phyloP scores from a whole-genome alignment of 345 rosid species.

The Abelmoschus esculentus region DNA sequence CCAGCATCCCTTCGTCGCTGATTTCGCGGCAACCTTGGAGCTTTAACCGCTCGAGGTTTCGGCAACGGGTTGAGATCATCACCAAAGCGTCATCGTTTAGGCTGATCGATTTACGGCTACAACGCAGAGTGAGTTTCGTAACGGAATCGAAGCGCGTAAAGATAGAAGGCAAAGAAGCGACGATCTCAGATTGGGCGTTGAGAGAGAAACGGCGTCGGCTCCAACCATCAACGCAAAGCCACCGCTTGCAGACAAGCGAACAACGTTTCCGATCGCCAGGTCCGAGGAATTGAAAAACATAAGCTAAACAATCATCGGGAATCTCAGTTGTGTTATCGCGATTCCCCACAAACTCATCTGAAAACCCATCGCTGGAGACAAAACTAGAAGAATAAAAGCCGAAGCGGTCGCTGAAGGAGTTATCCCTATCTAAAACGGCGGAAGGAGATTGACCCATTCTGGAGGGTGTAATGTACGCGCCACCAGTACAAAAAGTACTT shows the following conservation, averaged over 20 bases:
- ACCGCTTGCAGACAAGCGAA: conserved; percentile 70
- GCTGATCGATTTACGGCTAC: conserved; percentile 61
- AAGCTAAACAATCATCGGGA: conserved; percentile 82
- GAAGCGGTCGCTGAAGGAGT: conserved; percentile 16
- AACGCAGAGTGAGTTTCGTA: conserved; percentile 64
- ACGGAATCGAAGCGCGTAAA: conserved; percentile 69
- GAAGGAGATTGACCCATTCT: conserved; percentile 61
- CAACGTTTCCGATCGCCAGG: conserved; percentile 57
- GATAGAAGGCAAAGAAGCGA: conserved; percentile 29
- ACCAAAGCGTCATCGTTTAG: conserved; percentile 55
- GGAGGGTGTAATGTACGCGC: conserved; percentile 7
- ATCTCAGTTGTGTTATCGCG: conserved; percentile 48
- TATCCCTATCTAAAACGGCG: conserved; percentile 16
- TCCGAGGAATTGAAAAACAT: conserved; percentile 61
- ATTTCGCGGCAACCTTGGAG: conserved; percentile 89
- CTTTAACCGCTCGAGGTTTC: conserved; percentile 63
- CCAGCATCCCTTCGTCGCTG: conserved; percentile 67
- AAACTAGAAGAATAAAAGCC: conserved; percentile 20
- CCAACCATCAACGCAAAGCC: conserved; percentile 70
- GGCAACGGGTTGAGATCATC: conserved; percentile 51
- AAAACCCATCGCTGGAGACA: conserved; percentile 9
- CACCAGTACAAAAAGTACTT: not conserved
- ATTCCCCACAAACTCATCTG: conserved; percentile 11
- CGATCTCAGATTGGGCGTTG: conserved; percentile 49
- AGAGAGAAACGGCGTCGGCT: conserved; percentile 66